Base-by-base conservation (phyloP, 805 yeast species). In the Jamesozyma piceae region DNA sequence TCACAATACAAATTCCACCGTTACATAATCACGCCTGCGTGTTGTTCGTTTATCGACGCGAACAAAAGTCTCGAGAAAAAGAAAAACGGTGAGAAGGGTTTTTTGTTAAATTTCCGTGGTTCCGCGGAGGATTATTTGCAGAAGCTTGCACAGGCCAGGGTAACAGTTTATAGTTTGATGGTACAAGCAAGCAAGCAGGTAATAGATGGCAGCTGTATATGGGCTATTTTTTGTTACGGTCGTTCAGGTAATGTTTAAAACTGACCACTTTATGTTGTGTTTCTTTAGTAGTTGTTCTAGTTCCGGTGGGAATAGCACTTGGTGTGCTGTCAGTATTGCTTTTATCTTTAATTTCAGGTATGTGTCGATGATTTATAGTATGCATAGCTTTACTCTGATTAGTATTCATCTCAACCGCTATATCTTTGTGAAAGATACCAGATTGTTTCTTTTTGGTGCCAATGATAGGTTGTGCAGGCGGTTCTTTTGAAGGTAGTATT, bases 361-460 rank as follows among this genome's bases (percentile, higher is more conserved):
- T 24, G 11, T 24, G 28, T 24, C 28, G 6, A 24, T 24, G 11
- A 8, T 24, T 11, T 24, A 8, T 24, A 8, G 28, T 11, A 24
- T 6, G 10, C 10, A 11, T 24, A 24, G 11, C 11, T 6, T 11
- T 24, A 8, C 10, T 6, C 11, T 6, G 28, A 8, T 11, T 24
- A 11, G 28, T 8, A 11, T 24, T 6, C 10, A 24, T 6, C 11
- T 24, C 28, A 6, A 11, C 10, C 28, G 11, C 10, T 11, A 24
- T 24, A 24, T 11, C 11, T 24, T 24, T 24, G 28, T 31, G 34
- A 10, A 55, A 55, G 22, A 55, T 47, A 14, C 53, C 48, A 1
- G 60, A 54, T 36, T 44, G 49, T 42, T 53, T 54, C 44, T 49
- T 45, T 26, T 40, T 48, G 14, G 42, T 35, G 27, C 40, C 41